phyloP scores from a whole-genome alignment of 768 basidiomycete species.

The Leccinum barrowsii region DNA sequence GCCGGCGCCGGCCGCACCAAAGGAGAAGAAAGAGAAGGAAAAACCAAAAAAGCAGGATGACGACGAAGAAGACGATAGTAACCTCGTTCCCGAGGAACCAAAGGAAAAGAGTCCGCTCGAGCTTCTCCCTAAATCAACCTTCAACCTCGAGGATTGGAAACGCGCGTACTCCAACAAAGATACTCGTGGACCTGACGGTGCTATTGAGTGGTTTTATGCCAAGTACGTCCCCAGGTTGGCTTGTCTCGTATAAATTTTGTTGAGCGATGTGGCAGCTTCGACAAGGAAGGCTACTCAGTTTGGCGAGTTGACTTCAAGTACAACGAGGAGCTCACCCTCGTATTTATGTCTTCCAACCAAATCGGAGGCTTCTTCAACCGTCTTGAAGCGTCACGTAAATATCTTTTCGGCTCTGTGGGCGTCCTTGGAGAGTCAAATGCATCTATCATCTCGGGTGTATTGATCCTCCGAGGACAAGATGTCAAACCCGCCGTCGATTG shows the following conservation, averaged over 20 bases:
- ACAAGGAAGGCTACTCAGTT: conserved; percentile 83
- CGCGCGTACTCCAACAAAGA: conserved; percentile 97
- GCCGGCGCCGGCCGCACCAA: conserved; percentile 38
- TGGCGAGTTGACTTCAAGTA: conserved; percentile 98
- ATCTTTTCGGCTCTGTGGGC: conserved; percentile 90
- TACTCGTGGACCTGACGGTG: conserved; percentile 77
- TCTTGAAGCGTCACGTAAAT: conserved; percentile 94
- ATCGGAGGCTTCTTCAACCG: conserved; percentile 97
- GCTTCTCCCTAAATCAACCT: conserved; percentile 78
- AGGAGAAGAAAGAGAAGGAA: conserved; percentile 67
- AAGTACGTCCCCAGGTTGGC: conserved; percentile 50
- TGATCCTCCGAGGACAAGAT: conserved; percentile 83
- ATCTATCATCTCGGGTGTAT: conserved; percentile 74
- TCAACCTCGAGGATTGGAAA: conserved; percentile 97
- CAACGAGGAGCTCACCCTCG: conserved; percentile 86
- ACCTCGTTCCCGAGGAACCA: conserved; percentile 72
- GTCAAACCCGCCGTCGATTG: conserved; percentile 65
- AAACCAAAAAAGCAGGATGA: conserved; percentile 52
- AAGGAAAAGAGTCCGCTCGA: conserved; percentile 96
- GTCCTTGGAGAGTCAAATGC: conserved; percentile 81
- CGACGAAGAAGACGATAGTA: conserved; percentile 76
- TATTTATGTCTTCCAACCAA: conserved; percentile 94
- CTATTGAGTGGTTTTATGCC: conserved; percentile 96
- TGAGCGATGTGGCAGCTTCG: conserved; percentile 53
- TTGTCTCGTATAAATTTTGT: neutral